These are phyloP conservation scores for Tricholoma sp. DNA, from an alignment of 768 basidiomycete genomes.

Conservation along the genomic window DNA sequence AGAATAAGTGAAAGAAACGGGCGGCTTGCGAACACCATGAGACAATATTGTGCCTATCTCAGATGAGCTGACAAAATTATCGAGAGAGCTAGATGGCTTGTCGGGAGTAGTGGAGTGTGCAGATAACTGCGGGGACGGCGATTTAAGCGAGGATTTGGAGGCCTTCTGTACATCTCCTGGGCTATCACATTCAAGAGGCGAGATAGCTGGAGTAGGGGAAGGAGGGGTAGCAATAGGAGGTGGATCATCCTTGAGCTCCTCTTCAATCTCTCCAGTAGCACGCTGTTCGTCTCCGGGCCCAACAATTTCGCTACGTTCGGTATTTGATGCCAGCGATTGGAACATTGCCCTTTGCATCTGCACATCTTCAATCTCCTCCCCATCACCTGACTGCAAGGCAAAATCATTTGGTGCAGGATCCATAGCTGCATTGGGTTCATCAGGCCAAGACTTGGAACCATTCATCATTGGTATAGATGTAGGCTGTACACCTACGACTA, in stretches of 20 bases:
- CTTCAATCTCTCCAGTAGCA: too few relatives aligned
- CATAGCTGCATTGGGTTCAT: background rate
- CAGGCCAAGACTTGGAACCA: background rate
- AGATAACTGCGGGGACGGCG: background rate
- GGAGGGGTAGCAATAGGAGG: background rate
- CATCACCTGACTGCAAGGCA: background rate
- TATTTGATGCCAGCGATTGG: background rate
- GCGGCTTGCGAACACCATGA: background rate
- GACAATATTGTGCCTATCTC: background rate
- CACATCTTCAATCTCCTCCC: background rate
- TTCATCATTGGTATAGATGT: background rate
- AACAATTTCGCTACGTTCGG: background rate
- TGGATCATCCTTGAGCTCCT: background rate
- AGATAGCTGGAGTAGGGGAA: background rate
- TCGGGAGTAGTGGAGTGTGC: background rate
- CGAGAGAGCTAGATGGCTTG: background rate
- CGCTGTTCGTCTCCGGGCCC: background rate
- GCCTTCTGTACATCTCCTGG: background rate
- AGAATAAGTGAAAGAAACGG: background rate
- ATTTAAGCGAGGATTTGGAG: background rate
- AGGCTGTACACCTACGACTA: background rate
- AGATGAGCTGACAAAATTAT: background rate
- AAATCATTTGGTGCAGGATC: background rate
- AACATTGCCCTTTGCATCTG: background rate
- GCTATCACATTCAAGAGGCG: background rate